Evolutionary conservation across 495 filamentous ascomycete species (phyloP).

Genomic region (Letharia columbiana): DNA sequence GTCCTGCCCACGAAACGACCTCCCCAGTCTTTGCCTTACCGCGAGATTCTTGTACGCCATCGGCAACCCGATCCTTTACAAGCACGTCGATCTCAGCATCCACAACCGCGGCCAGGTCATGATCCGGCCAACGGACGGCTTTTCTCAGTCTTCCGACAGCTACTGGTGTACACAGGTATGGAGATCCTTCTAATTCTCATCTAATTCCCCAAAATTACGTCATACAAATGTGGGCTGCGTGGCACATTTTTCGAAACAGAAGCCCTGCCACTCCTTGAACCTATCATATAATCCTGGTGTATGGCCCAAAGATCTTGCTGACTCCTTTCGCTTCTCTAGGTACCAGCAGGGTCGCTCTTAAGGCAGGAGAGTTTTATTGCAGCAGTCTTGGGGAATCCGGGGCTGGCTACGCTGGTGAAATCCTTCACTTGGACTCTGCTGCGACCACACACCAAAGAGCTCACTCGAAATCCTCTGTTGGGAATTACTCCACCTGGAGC

Average conservation of each 20-base stretch:
- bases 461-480: neutral
- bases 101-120: neutral
- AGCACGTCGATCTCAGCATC: slow-evolving; percentile 2
- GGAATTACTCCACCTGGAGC: neutral
- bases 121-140: neutral
- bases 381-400: neutral
- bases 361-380: neutral
- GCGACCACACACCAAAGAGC: neutral
- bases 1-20: neutral
- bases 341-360: neutral
- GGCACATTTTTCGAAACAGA: neutral
- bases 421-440: slow-evolving; percentile 4
- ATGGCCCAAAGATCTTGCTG: neutral
- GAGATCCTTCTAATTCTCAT: neutral
- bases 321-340: neutral
- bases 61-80: neutral
- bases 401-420: neutral
- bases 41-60: neutral
- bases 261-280: neutral
- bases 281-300: neutral
- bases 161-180: slow-evolving; percentile 2
- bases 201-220: neutral
- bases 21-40: neutral
- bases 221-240: neutral
- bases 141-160: neutral